A percentile compares a stretch with the other conserved stretches of the same genome.
Conservation (phyloP, 75 land plant genomes). For the Picea glauca region DNA sequence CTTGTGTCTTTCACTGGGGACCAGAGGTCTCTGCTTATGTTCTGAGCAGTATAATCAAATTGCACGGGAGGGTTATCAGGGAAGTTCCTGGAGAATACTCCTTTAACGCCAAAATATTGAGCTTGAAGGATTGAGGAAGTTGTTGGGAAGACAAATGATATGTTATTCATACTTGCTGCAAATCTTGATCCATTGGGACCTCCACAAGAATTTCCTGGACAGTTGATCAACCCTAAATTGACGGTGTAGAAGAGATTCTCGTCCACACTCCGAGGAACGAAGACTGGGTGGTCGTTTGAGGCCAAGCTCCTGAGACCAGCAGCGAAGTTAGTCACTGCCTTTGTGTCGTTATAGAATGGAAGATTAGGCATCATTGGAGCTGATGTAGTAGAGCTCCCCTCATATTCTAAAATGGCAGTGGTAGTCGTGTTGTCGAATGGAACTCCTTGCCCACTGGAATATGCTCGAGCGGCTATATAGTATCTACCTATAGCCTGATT, state of each 20-base stretch:
- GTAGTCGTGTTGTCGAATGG: conserved; percentile 41
- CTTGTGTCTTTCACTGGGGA: conserved; percentile 36
- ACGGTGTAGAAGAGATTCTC: conserved; percentile 47
- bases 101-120: conserved; percentile 18
- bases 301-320: conserved; percentile 36
- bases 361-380: conserved; percentile 19
- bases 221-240: conserved; percentile 42
- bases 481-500: conserved; percentile 14
- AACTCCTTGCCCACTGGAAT: conserved; percentile 24
- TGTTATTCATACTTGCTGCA: conserved; percentile 44
- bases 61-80: conserved; percentile 16
- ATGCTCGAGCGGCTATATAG: conserved; percentile 36
- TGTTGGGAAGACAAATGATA: conserved; percentile 42
- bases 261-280: conserved; percentile 55
- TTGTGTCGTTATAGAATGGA: conserved; percentile 49
- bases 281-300: conserved; percentile 1
- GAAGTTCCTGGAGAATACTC: conserved; percentile 23
- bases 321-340: conserved; percentile 25
- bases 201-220: conserved; percentile 23
- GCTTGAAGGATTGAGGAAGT: conserved; percentile 31
- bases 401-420: conserved; percentile 30
- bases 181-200: conserved; percentile 38
- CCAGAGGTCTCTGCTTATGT: conserved; percentile 34
- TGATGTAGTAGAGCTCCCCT: not conserved
- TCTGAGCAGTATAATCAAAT: conserved; percentile 37